These are phyloP conservation scores for Epichloe bromicola DNA, from an alignment of 2,329 filamentous ascomycete genomes.

Conservation along the genomic window DNA sequence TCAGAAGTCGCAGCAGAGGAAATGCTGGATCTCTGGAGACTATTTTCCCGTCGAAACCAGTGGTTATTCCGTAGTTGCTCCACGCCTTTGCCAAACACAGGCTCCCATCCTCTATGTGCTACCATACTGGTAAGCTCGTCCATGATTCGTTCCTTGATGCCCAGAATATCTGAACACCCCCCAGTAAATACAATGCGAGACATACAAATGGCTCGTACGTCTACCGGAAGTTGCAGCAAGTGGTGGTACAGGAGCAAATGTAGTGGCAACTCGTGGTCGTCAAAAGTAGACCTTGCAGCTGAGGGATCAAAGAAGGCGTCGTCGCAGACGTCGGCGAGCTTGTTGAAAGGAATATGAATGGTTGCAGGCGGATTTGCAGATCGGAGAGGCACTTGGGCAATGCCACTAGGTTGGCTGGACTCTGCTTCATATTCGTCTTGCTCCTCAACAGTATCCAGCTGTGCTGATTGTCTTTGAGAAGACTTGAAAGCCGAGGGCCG, in stretches of 20 bases:
- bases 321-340: slow-evolving; percentile 63
- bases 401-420: slow-evolving; percentile 12
- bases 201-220: slow-evolving; percentile 77
- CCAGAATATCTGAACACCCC: slow-evolving; percentile 70
- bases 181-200: slow-evolving; percentile 79
- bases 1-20: slow-evolving; percentile 13
- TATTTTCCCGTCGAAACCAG: slow-evolving; percentile 22
- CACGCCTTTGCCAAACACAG: slow-evolving; percentile 56
- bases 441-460: slow-evolving; percentile 38
- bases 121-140: slow-evolving; percentile 60
- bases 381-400: slow-evolving; percentile 30
- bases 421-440: slow-evolving; percentile 39
- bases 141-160: slow-evolving; percentile 64
- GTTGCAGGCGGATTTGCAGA: slow-evolving; percentile 38
- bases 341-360: slow-evolving; percentile 54
- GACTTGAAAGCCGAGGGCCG: slow-evolving; percentile 19
- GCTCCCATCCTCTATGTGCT: slow-evolving; percentile 60
- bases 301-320: slow-evolving; percentile 54
- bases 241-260: slow-evolving; percentile 64
- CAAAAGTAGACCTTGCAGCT: slow-evolving; percentile 44
- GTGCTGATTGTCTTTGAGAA: slow-evolving; percentile 24
- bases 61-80: slow-evolving; percentile 37
- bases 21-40: slow-evolving; percentile 9
- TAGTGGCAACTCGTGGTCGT: slow-evolving; percentile 77
- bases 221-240: slow-evolving; percentile 63